Base-by-base conservation (phyloP, 2,329 filamentous ascomycete genomes). In the Penicillium crustosum region DNA sequence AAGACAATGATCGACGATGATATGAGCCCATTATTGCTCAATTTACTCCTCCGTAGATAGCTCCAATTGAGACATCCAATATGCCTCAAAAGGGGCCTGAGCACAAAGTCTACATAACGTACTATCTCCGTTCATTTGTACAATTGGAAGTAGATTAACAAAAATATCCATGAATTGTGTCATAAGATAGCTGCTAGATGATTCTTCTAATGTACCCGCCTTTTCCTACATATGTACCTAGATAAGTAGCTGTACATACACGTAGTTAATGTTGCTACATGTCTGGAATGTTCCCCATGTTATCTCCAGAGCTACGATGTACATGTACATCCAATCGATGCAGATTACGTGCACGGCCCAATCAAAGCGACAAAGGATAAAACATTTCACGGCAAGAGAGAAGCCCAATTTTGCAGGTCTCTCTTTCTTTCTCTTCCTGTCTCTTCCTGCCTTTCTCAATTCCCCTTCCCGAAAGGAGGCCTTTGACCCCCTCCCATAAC, bases 341-440 rank as follows among this genome's bases (percentile, higher is more conserved):
- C 49, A 27, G 49, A 48, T 39, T 57, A 58, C 33, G 51, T 27
- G 44, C 55, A 58, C 55, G 51, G 55, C 51, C 55, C 55, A 60
- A 60, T 59, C 50, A 55, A 55, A 48, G 44, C 17, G 29, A 53
- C 50, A 53, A 53, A 45, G 39, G 29, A 44, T 39, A 47, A 56
- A 48, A 44, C 39, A 41, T 49, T 15, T 48, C 13, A 25, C 25
- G 21, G 45, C 31, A 35, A 35, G 45, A 41, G 21, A 48, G 43
- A 33, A 50, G 49, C 42, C 55, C 49, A 44, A 45, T 15, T 47
- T 53, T 6, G 21, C 21, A 27, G 36, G 15, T 54, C 13, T 21
- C n/a, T 39, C 8, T n/a, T n/a, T n/a, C 2, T 25, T 25, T 29
- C 25, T 29, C 19, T 25, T 29, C 25, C 13, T 15, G 12, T 15